These are phyloP conservation scores for Cochliopodium minus DNA, from an alignment of 208 protist species.

Conservation along the genomic window DNA sequence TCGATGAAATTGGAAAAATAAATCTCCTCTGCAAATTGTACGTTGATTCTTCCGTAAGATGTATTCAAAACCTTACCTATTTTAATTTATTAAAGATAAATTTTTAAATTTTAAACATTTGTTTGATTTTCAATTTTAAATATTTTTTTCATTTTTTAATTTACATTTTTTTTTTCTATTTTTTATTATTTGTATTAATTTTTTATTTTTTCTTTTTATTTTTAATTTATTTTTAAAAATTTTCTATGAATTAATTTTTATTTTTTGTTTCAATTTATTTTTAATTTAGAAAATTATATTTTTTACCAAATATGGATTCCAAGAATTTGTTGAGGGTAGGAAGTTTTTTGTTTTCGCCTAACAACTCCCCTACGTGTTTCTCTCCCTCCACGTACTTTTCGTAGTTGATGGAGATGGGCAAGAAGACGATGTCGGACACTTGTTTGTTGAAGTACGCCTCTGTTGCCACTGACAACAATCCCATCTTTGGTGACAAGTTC, in stretches of 20 bases:
- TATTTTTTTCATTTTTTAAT: neutral
- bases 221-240: constrained; percentile 21
- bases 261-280: constrained; percentile 26
- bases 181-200: constrained; percentile 31
- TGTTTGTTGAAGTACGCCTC: constrained; percentile 49
- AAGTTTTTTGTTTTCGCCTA: constrained; percentile 52
- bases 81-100: neutral
- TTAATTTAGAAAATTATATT: constrained; percentile 20
- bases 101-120: neutral
- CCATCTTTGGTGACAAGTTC: constrained; percentile 55
- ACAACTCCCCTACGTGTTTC: constrained; percentile 55
- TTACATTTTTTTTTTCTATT: neutral
- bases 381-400: constrained; percentile 57
- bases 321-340: constrained; percentile 54
- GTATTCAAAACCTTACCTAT: neutral
- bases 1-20: too few species aligned
- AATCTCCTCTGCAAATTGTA: too few species aligned
- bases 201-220: constrained; percentile 39
- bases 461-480: constrained; percentile 61
- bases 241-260: neutral
- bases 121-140: neutral
- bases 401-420: constrained; percentile 61
- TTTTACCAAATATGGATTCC: constrained; percentile 46
- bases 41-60: neutral
- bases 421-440: constrained; percentile 18